Evolutionary conservation across 768 basidiomycete species (phyloP).

Genomic region (Pisolithus marmoratus): DNA sequence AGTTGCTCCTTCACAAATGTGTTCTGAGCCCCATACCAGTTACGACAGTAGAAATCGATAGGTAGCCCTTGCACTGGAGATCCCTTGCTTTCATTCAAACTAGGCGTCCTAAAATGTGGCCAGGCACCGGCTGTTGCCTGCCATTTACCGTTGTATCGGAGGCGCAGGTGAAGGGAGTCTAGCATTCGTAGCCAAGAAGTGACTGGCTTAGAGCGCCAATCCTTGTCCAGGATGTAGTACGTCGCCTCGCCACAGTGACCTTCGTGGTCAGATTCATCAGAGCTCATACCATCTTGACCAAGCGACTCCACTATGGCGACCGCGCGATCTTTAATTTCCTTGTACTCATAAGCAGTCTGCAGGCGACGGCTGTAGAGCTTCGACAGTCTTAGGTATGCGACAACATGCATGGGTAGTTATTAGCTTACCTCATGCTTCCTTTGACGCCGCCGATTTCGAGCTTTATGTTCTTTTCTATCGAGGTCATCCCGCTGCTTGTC

Average conservation of each 20-base stretch:
- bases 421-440: not conserved
- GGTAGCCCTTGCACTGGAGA: not conserved
- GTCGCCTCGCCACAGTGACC: not conserved
- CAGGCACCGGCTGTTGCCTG: not conserved
- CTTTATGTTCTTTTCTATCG: not conserved
- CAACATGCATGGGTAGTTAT: not conserved
- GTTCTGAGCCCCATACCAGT: not conserved
- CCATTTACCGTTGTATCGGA: not conserved
- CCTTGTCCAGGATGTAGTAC: not conserved
- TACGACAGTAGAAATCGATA: not conserved
- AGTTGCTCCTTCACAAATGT: not conserved
- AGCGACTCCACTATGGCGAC: not conserved
- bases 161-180: not conserved
- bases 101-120: not conserved
- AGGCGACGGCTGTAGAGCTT: not conserved
- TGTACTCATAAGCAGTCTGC: not conserved
- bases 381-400: too few relatives aligned
- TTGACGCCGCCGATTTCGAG: not conserved
- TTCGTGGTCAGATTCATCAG: slow-evolving; percentile 1
- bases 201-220: not conserved
- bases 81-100: not conserved
- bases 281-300: slow-evolving; percentile 1
- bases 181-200: not conserved
- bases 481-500: not conserved
- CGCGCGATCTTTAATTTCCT: not conserved